Evolutionary conservation across 208 protist genomes (phyloP), one percentile per base, ranked within the genome.

Genomic region (Porcisia deanei): DNA sequence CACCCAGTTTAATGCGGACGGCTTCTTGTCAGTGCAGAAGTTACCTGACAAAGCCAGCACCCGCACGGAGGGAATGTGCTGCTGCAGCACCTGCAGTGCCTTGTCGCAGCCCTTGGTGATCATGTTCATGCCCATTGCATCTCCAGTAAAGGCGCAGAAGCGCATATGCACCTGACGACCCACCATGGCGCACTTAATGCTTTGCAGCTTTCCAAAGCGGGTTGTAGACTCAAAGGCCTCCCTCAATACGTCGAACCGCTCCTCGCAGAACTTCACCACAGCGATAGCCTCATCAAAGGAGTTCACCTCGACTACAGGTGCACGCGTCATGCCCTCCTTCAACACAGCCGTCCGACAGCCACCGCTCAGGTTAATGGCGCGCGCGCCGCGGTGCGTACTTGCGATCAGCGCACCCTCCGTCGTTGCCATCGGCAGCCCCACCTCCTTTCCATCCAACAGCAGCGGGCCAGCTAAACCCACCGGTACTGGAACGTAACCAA

Each of bases 51-150:
- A 77, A 49, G 93, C 87, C 25, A 99, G 69, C 16, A 99, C 85
- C 20, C 96, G 84, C 71, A 99, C 90, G 22, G 98, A 91, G 47
- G 97, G 96, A 76, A 99, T 97, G 57, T 97, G 79, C 59, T 92
- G 61, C 64, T 99, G 82, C 6, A 98, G 78, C 57, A 89, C 81
- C 64, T 91, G 76, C 30, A 99, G 74, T 12, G 93, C 97, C 73
- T 98, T 95, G 63, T 99, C 91, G 34, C 94, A 94, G 65, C 96
- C 99, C 80, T 99, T 99, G n/a, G 96, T 97, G 71, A 99, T 95
- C 99, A 99, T 99, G 84, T 99, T 99, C 99, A 99, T 99, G 30
- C 99, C 99, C 99, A 99, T 99, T 10, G 99, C 99, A 86, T 99
- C 99, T 16, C 98, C 99, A 3, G 95, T 98, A 53, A 89, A 89